Base-by-base conservation (phyloP, 225 moss, liverwort and hornwort species). In the Polytrichum commune region DNA sequence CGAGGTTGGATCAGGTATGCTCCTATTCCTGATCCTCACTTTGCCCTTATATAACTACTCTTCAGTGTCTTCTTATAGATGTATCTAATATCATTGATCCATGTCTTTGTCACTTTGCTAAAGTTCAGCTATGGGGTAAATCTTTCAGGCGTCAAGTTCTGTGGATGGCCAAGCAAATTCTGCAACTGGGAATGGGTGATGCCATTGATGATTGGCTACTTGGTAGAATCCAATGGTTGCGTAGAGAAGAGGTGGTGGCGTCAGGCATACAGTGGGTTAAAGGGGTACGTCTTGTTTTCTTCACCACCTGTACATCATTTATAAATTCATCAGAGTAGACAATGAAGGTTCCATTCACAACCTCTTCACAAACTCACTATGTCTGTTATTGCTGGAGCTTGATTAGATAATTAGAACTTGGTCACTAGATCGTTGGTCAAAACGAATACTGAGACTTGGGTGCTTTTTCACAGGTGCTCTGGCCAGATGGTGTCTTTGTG, bases 131-230 rank as follows among this genome's bases (percentile, higher is more conserved):
- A 16, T 46, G 46, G 58, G 19, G 19, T 32, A 65, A 76, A 23
- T 68, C 75, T 56, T 73, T 7, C 79, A 87, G 97, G 73, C 88
- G 97, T 63, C 97, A 97, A 88, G 97, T 94, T 63, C 81, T 94
- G 29, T 97, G 97, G 97, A 97, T 97, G 75, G 97, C 92, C 8
- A 97, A 90, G 78, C 94, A 97, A 76, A 85, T 94, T 73, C 88
- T 97, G 76, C 93, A 93, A 70, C 85, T 97, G 27, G 92, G 92
- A 61, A 94, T 97, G 91, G 97, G 97, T 63, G 97, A 93, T 82
- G 93, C 97, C 18, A 84, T 97, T 32, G 97, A 97, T 55, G 97
- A 94, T 63, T 97, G 94, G 83, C 77, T 97, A 2, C 91, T 97
- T 60, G 89, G 80, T 23, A 94, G 90, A 78, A 92, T 97, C 65